Percentiles rank a stretch among this genome's conserved stretches.
These are phyloP conservation scores for Cytidiella melzeri DNA, from an alignment of 768 basidiomycete genomes.

Conservation along the genomic window DNA sequence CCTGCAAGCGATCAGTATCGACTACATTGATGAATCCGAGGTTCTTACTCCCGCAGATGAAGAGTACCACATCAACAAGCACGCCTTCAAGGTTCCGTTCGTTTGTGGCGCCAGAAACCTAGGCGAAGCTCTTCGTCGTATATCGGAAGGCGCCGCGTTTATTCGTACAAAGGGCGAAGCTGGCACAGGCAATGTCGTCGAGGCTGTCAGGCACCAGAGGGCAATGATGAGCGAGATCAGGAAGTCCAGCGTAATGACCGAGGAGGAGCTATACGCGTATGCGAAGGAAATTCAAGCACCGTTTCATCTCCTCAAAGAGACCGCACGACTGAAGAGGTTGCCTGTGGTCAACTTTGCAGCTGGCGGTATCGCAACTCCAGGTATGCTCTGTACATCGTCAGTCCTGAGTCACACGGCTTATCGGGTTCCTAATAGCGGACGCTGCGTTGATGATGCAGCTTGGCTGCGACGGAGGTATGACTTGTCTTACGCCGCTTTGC, in stretches of 20 bases:
- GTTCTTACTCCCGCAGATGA: constrained; percentile 96
- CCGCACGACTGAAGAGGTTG: constrained; percentile 85
- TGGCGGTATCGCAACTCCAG: constrained; percentile 88
- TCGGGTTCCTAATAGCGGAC: constrained; percentile 51
- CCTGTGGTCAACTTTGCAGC: constrained; percentile 98
- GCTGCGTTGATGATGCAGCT: constrained; percentile 99
- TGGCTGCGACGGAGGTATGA: constrained; percentile 89
- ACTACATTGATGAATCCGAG: constrained; percentile 95
- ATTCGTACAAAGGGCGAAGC: constrained; percentile 97
- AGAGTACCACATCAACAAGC: constrained; percentile 95
- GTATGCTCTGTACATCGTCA: constrained; percentile 31
- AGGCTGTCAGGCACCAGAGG: constrained; percentile 91
- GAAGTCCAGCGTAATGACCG: constrained; percentile 79
- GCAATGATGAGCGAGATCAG: constrained; percentile 81
- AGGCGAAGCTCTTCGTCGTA: constrained; percentile 92
- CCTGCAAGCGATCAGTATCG: constrained; percentile 87
- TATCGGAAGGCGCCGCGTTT: constrained; percentile 96
- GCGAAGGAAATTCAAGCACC: constrained; percentile 93
- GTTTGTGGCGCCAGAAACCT: constrained; percentile 95
- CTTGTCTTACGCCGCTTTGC: not conserved
- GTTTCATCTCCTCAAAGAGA: constrained; percentile 93
- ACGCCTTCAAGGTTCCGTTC: constrained; percentile 90
- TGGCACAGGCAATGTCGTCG: constrained; percentile 85
- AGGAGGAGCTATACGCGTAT: constrained; percentile 90
- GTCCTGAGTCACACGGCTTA: not conserved